A percentile compares a stretch with the other conserved stretches of the same genome.
Evolutionary conservation across 1,284 basidiomycete genomes (phyloP).

Genomic region (Waitea zeae): DNA sequence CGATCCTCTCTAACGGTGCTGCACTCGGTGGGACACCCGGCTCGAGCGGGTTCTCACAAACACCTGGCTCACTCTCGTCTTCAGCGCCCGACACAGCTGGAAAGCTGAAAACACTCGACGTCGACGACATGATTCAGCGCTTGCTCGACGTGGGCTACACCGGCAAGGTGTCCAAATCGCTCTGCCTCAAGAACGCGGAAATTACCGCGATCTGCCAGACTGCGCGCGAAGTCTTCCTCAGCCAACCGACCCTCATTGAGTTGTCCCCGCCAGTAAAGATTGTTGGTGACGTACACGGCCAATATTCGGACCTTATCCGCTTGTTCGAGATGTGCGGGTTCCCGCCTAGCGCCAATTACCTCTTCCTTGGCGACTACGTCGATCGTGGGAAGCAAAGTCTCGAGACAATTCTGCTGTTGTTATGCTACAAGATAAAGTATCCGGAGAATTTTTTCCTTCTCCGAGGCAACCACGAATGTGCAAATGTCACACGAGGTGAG

Average conservation of each 20-base stretch:
- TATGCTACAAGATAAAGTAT: conserved; percentile 99
- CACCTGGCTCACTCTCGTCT: conserved; percentile 6
- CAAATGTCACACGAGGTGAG: conserved; percentile 92
- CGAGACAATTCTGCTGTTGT: conserved; percentile 90
- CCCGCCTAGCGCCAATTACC: conserved; percentile 93
- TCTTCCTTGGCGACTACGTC: conserved; percentile 98
- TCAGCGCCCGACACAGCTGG: conserved; percentile 26
- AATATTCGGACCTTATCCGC: conserved; percentile 96
- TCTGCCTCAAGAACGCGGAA: conserved; percentile 94
- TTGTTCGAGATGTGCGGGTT: conserved; percentile 99
- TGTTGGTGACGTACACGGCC: conserved; percentile 97
- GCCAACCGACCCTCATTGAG: conserved; percentile 95
- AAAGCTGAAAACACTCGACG: conserved; percentile 61
- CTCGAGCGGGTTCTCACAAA: conserved; percentile 11
- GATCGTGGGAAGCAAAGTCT: conserved; percentile 97
- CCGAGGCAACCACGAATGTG: conserved; percentile 98
- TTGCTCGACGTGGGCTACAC: conserved; percentile 95
- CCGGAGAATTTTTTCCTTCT: conserved; percentile 99
- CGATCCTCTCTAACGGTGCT: conserved; percentile 47
- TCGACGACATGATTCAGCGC: conserved; percentile 97
- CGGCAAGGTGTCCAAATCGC: conserved; percentile 93
- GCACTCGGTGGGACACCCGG: conserved; percentile 23
- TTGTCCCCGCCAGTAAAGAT: conserved; percentile 98
- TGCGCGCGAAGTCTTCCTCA: conserved; percentile 93
- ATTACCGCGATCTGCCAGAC: conserved; percentile 91